A percentile compares a stretch with the other conserved stretches of the same genome.
Evolutionary conservation across 441 rosid species (phyloP).

Genomic region (Eruca vesicaria): DNA sequence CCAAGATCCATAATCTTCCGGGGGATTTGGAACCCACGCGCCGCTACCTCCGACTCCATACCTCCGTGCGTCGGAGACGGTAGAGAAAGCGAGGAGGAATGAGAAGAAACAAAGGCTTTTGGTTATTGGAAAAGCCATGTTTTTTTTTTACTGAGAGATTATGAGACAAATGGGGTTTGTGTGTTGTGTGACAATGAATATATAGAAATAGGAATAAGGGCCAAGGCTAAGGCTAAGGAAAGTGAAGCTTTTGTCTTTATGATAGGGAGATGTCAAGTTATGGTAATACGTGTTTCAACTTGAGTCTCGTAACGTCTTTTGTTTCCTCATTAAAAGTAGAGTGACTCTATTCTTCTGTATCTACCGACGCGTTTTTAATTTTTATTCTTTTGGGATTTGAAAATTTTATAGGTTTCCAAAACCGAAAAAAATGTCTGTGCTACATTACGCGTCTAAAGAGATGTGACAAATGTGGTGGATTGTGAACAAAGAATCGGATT

Average conservation of each 20-base stretch:
- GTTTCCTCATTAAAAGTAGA: slow-evolving; percentile 15
- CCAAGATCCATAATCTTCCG: slow-evolving; percentile 56
- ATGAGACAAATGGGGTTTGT: slow-evolving; percentile 17
- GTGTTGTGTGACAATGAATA: slow-evolving; percentile 1
- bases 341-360: background rate
- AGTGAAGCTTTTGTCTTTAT: slow-evolving; percentile 1
- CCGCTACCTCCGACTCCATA: slow-evolving; percentile 60
- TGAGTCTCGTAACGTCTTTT: slow-evolving; percentile 11
- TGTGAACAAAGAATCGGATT: slow-evolving; percentile 26
- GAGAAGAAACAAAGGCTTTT: slow-evolving; percentile 6
- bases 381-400: too few species aligned
- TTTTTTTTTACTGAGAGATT: background rate
- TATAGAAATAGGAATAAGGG: slow-evolving; percentile 16
- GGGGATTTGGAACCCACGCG: slow-evolving; percentile 68
- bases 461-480: background rate
- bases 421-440: background rate
- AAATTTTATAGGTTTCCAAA: too few species aligned
- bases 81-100: slow-evolving; percentile 16
- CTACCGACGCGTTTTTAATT: slow-evolving; percentile 29
- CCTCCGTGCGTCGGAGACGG: slow-evolving; percentile 23
- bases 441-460: slow-evolving; percentile 16
- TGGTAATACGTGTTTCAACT: slow-evolving; percentile 24
- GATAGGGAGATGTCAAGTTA: slow-evolving; percentile 16
- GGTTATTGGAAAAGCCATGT: slow-evolving; percentile 2
- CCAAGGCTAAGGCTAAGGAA: background rate